Percentiles rank a stretch among this genome's conserved stretches.
Evolutionary conservation across 2,329 filamentous ascomycete species (phyloP).

Genomic region (Colletotrichum siamense): DNA sequence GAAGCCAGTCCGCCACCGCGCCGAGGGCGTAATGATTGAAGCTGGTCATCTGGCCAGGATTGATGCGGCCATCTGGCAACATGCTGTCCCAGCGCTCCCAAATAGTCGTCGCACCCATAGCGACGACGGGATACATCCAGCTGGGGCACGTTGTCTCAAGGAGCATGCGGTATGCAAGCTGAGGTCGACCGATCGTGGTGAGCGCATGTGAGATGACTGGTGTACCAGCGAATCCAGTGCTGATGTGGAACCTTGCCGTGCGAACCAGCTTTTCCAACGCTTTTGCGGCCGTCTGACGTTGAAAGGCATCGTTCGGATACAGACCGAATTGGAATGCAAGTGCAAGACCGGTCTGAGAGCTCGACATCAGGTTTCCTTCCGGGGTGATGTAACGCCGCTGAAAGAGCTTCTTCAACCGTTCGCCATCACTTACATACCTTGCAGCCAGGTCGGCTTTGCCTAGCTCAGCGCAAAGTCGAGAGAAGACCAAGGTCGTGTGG

Average conservation of each 20-base stretch:
- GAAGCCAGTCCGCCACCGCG: slow-evolving; percentile 42
- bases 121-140: slow-evolving; percentile 41
- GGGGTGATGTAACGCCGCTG: slow-evolving; percentile 11
- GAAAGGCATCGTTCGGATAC: not conserved
- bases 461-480: not conserved
- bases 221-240: slow-evolving; percentile 11
- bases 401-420: not conserved
- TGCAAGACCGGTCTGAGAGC: slow-evolving; percentile 5
- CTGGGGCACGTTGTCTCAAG: slow-evolving; percentile 37
- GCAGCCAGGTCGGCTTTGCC: not conserved
- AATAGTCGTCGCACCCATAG: slow-evolving; percentile 43
- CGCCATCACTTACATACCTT: not conserved
- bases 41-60: slow-evolving; percentile 45
- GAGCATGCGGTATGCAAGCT: slow-evolving; percentile 41
- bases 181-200: slow-evolving; percentile 1
- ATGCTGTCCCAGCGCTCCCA: slow-evolving; percentile 50
- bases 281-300: not conserved
- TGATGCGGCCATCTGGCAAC: slow-evolving; percentile 39
- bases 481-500: not conserved
- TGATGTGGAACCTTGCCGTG: slow-evolving; percentile 11
- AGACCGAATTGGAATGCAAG: slow-evolving; percentile 15
- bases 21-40: slow-evolving; percentile 48
- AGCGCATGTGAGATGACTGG: slow-evolving; percentile 14
- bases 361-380: slow-evolving; percentile 14
- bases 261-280: slow-evolving; percentile 3